Base-by-base conservation (phyloP, 2,329 filamentous ascomycete genomes). In the Xylariaceae sp. region DNA sequence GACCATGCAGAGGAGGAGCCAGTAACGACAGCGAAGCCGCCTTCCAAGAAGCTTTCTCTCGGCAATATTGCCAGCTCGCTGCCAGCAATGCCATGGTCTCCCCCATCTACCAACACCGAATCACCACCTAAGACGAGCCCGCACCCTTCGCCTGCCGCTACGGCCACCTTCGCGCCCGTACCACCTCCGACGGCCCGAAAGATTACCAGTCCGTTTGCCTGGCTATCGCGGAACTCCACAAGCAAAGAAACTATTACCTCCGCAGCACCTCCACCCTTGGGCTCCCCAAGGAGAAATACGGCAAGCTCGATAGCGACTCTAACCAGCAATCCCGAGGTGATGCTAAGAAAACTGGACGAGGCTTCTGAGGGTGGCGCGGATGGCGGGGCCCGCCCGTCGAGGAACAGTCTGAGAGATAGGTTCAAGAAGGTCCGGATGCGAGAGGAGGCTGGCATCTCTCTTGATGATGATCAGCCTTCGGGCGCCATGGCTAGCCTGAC, bases 141-240 rank as follows among this genome's bases (percentile, higher is more conserved):
- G 49, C 43, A 45, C 32, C 47, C 53, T 41, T 46, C 52, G 33
- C 43, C 53, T 24, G 38, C 60, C 35, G 55, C 60, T 24, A 56
- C 58, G 16, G 56, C 64, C 28, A 56, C 61, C 14, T 40, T 47
- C 2, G 44, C 52, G 13, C 57, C 59, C 4, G 50, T 55, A 17
- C 42, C 41, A 42, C 57, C 41, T 14, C 61, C 67, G 2, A 61
- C 65, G 10, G 45, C 72, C 39, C 70, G 87, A 52, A 94, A 92
- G 57, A 73, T 93, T 35, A 89, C 85, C 7, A 86, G 85, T 46
- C 86, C 83, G n/a, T 93, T 94, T 50, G 77, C 85, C 24, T 90
- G 85, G 80, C 71, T 93, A 24, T 86, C 85, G 19, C 70, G 86
- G 45, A 80, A 71, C 55, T 75, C 77, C 9, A 68, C 70, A 22